phyloP scores from a whole-genome alignment of 306 rosid genomes.

The Citrullus colocynthis region DNA sequence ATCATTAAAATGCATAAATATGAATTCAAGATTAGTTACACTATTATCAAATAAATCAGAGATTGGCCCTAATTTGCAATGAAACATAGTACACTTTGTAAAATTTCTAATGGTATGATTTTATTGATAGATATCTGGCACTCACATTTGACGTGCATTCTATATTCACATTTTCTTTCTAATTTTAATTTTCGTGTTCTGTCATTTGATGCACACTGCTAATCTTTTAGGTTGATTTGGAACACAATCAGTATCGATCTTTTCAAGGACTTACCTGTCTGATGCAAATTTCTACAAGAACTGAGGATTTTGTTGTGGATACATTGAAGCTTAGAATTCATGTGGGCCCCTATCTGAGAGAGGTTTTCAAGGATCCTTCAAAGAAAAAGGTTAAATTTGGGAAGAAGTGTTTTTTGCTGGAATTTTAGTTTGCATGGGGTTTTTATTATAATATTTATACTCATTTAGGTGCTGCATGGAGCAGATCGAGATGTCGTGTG shows the following conservation, averaged over 20 bases:
- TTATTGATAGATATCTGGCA: not conserved
- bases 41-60: not conserved
- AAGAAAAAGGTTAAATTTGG: slow-evolving; percentile 63
- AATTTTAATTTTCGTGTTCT: not conserved
- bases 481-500: slow-evolving; percentile 84
- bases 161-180: not conserved
- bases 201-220: not conserved
- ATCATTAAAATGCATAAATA: not conserved
- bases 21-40: not conserved
- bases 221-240: slow-evolving; percentile 72
- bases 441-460: slow-evolving; percentile 17
- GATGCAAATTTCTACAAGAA: slow-evolving; percentile 92
- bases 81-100: not conserved
- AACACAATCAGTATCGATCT: slow-evolving; percentile 88
- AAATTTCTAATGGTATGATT: not conserved
- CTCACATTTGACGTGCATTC: not conserved
- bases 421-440: not conserved
- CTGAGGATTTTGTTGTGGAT: slow-evolving; percentile 84
- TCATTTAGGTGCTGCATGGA: slow-evolving; percentile 90
- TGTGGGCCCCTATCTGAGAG: slow-evolving; percentile 84
- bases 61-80: not conserved
- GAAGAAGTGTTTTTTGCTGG: not conserved
- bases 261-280: slow-evolving; percentile 95
- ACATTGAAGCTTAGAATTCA: slow-evolving; percentile 79
- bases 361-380: slow-evolving; percentile 76